Evolutionary conservation across 139 green algal species (phyloP).

Genomic region (Asterochloris erici): DNA sequence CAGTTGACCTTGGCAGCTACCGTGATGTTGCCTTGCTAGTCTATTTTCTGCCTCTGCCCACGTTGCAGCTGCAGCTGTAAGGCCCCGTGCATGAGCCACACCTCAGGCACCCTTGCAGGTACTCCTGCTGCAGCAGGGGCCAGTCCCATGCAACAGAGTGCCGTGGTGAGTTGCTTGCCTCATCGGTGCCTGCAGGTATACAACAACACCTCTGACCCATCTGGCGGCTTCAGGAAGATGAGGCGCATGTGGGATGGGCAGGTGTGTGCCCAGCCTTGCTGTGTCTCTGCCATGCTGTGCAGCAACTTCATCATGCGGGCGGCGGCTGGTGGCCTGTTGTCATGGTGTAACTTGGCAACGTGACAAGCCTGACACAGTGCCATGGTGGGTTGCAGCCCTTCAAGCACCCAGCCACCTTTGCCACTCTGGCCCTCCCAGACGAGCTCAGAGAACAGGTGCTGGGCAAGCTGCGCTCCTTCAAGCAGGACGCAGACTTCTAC

Average conservation of each 20-base stretch:
- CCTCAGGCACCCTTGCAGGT: neutral
- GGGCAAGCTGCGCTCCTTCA: conserved; percentile 10
- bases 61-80: neutral
- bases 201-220: conserved; percentile 4
- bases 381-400: neutral
- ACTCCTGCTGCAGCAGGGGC: neutral
- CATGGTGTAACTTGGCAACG: no score
- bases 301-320: no score
- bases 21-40: no score
- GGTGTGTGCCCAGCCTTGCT: neutral
- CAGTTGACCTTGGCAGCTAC: no score
- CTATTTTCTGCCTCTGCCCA: neutral
- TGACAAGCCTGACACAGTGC: no score
- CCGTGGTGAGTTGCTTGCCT: neutral
- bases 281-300: no score
- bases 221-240: conserved; percentile 11
- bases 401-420: conserved; percentile 19
- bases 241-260: conserved; percentile 17
- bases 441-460: conserved; percentile 9
- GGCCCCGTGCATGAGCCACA: neutral
- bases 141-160: neutral
- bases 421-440: conserved; percentile 1
- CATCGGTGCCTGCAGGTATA: conserved; percentile 2
- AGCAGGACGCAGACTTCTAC: conserved; percentile 10
- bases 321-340: no score